Percentiles rank a stretch among this genome's conserved stretches.
Evolutionary conservation across 139 green algal species (phyloP).

Genomic region (Chara braunii): DNA sequence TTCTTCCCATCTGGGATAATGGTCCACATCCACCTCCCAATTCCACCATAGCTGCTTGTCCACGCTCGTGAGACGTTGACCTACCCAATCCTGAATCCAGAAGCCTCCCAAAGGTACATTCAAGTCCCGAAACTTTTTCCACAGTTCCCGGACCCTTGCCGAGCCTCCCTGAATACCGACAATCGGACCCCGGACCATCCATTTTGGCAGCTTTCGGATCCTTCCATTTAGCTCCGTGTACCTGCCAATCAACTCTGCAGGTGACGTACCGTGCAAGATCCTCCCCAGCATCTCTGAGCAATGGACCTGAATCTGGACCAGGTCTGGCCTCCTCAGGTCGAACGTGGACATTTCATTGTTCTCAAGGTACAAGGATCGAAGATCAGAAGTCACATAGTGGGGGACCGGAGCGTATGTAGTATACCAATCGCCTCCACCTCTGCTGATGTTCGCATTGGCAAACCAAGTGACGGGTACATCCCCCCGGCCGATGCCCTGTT

Average conservation of each 20-base stretch:
- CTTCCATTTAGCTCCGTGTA: constrained; percentile 42
- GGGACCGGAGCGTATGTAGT: constrained; percentile 43
- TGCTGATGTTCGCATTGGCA: constrained; percentile 10
- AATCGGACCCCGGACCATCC: constrained; percentile 17
- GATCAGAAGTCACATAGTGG: constrained; percentile 41
- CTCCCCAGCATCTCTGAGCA: background rate
- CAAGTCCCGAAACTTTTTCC: background rate
- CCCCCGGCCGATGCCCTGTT: constrained; percentile 45
- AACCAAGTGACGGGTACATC: constrained; percentile 29
- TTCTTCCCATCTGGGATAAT: constrained; percentile 37
- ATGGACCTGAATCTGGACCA: constrained; percentile 22
- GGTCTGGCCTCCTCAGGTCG: constrained; percentile 29
- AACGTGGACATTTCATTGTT: constrained; percentile 35
- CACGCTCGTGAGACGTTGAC: constrained; percentile 19
- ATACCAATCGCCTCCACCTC: constrained; percentile 26
- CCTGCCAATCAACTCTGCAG: constrained; percentile 18
- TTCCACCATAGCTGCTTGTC: constrained; percentile 45
- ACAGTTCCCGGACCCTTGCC: constrained; percentile 8
- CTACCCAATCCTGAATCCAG: constrained; percentile 40
- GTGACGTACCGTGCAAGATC: constrained; percentile 22
- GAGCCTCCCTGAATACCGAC: constrained; percentile 38
- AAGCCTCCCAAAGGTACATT: constrained; percentile 26
- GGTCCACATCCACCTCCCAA: constrained; percentile 35
- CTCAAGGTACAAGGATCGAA: constrained; percentile 38
- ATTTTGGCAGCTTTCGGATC: constrained; percentile 30